Evolutionary conservation across 306 rosid species (phyloP).

Genomic region (Lotus japonicus): DNA sequence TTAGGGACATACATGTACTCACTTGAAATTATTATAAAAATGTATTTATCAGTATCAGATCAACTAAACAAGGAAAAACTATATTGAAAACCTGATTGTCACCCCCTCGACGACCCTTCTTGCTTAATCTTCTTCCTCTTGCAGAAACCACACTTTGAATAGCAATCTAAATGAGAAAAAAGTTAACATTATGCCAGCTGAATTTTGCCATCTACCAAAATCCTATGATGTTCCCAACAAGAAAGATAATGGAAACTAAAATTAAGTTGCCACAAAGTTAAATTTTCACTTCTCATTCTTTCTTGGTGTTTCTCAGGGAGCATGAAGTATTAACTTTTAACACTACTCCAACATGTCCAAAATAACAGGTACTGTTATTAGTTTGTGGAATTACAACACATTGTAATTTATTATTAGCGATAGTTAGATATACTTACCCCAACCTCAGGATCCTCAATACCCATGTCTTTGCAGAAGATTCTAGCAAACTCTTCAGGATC

Average conservation of each 20-base stretch:
- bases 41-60: background rate
- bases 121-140: conserved; percentile 79
- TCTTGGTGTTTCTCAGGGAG: no score
- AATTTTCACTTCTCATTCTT: background rate
- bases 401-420: no score
- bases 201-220: background rate
- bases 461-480: no score
- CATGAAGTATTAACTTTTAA: no score
- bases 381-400: no score
- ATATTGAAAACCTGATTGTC: conserved; percentile 49
- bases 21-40: background rate
- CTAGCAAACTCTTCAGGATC: no score
- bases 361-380: no score
- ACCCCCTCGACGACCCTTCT: conserved; percentile 70
- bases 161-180: conserved; percentile 46
- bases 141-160: conserved; percentile 71
- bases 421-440: no score
- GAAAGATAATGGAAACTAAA: background rate
- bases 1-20: background rate
- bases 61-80: background rate
- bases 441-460: no score
- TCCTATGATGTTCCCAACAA: background rate
- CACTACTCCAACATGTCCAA: no score
- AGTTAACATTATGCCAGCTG: background rate
- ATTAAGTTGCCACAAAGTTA: no score